Conservation (phyloP, 2,329 filamentous ascomycete genomes). For the Hypoxylon rubiginosum region DNA sequence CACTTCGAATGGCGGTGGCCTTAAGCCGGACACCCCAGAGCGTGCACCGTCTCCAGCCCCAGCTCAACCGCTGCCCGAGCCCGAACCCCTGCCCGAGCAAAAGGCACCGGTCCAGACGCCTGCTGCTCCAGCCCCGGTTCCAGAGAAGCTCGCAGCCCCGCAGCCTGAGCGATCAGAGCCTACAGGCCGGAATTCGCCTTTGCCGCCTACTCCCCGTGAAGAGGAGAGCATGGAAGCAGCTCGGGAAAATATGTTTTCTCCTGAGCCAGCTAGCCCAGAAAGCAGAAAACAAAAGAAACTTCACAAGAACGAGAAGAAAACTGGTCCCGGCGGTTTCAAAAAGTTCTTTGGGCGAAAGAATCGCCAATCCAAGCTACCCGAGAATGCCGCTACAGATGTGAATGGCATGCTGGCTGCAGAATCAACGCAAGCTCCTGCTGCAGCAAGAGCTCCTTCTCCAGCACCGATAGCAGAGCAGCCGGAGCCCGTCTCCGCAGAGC, state of each 20-base stretch:
- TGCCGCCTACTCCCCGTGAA: constrained; percentile 58
- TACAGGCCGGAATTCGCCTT: constrained; percentile 55
- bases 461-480: constrained; percentile 45
- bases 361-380: constrained; percentile 67
- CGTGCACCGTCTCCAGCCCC: constrained; percentile 54
- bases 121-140: constrained; percentile 41
- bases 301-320: constrained; percentile 64
- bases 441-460: constrained; percentile 48
- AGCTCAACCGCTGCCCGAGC: constrained; percentile 49
- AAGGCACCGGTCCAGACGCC: constrained; percentile 21
- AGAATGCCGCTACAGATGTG: constrained; percentile 65
- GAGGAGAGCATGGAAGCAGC: constrained; percentile 53
- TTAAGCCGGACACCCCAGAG: constrained; percentile 57
- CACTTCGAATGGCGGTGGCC: constrained; percentile 51
- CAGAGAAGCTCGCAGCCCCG: constrained; percentile 54
- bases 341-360: constrained; percentile 76
- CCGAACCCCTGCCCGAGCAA: constrained; percentile 45
- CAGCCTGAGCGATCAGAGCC: constrained; percentile 51
- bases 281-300: constrained; percentile 66
- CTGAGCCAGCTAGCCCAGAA: constrained; percentile 61
- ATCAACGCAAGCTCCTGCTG: constrained; percentile 46
- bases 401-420: constrained; percentile 64
- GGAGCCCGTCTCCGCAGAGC: constrained; percentile 44
- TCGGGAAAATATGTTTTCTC: constrained; percentile 57
- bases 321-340: constrained; percentile 64